phyloP scores from a whole-genome alignment of 345 rosid genomes.

The Gossypium thurberi region DNA sequence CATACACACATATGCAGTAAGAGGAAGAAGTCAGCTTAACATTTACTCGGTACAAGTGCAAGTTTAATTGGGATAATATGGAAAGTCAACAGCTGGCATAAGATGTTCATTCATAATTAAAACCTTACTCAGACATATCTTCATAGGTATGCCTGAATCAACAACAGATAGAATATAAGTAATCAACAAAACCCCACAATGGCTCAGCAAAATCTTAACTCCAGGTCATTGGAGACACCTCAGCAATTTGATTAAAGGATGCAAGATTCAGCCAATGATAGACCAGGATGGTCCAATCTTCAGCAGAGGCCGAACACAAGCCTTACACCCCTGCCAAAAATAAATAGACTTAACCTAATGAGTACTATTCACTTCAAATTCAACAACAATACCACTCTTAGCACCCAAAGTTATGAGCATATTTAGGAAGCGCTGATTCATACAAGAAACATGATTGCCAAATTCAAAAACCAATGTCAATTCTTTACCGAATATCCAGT shows the following conservation, averaged over 20 bases:
- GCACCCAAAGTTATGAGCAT: background rate
- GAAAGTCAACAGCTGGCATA: background rate
- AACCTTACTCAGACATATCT: background rate
- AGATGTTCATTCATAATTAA: background rate
- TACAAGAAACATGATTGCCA: background rate
- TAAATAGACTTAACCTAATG: conserved; percentile 2
- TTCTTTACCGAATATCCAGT: background rate
- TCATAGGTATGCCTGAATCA: background rate
- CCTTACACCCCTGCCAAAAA: conserved; percentile 16
- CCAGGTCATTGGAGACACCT: background rate
- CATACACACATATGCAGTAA: background rate
- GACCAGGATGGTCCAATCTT: conserved; percentile 4
- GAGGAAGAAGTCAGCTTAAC: background rate
- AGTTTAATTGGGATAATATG: background rate
- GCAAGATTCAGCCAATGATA: background rate
- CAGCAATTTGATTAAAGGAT: background rate
- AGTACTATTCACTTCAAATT: background rate
- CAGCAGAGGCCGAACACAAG: conserved; percentile 2
- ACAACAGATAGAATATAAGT: background rate
- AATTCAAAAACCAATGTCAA: background rate
- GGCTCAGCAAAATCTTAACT: background rate
- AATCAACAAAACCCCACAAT: background rate
- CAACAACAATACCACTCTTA: background rate
- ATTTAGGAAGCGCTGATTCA: background rate
- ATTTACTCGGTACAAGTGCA: background rate